Evolutionary conservation across 1,139 yeast species (phyloP), one percentile per base, ranked within the genome.

Genomic region (Hansenula sp.): DNA sequence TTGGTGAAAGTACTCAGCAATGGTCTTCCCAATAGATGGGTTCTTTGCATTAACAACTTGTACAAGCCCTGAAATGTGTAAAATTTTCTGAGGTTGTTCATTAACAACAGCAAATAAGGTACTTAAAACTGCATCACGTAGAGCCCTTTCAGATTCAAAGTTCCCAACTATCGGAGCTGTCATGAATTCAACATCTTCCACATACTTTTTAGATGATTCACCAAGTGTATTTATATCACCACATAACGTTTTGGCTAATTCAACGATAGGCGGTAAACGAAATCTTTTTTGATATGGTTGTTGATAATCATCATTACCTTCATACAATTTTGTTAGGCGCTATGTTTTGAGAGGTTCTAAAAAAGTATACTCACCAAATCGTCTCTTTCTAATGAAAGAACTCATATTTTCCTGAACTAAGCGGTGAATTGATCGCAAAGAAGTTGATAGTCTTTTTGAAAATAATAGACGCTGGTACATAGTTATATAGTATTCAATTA

Each of bases 41-140:
- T 81, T 81, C 48, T 75, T 75, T 14, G 84, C 71, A 61, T 84
- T 82, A 43, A 88, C 80, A 28, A 82, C 69, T 51, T 82, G 72
- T 11, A 90, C 66, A 49, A 88, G 71, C n/a, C 82, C 79, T 26
- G 88, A 75, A 44, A 90, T 65, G 20, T 83, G 76, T 21, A 81
- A 77, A 45, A 83, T 76, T 59, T 90, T 92, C 52, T 90, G 96
- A 1, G 97, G 97, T 61, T 90, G 97, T 61, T 92, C 98, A 32
- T 75, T 64, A 10, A 85, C 70, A 33, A 86, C 76, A 1, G 95
- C 88, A 44, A 73, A 72, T 26, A 88, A 61, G 1, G 89, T 84
- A 39, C 73, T 71, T 52, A 83, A 67, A 19, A 84, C 68, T 16
- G 82, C 77, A 38, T 64, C 66, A 44, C 88, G 72, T 47, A 82